A percentile compares a stretch with the other conserved stretches of the same genome.
Conservation (phyloP, 495 filamentous ascomycete genomes). For the Polyplosphaeria fusca region DNA sequence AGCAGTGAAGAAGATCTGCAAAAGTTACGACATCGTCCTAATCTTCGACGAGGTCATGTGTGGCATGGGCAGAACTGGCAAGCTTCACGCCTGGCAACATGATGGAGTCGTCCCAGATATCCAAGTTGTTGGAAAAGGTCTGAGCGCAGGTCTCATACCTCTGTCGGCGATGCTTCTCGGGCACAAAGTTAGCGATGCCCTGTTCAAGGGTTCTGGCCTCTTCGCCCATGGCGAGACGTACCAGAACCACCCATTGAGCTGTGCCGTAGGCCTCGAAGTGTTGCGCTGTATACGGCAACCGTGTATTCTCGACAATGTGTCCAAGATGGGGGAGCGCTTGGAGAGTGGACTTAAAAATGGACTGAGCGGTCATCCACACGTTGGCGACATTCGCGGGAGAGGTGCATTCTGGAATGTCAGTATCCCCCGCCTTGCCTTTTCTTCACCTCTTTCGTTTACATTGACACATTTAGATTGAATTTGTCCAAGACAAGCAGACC, state of each 20-base stretch:
- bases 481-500: conserved; percentile 54
- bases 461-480: conserved; percentile 43
- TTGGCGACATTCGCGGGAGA: conserved; percentile 63
- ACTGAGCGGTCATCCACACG: conserved; percentile 51
- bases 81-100: conserved; percentile 44
- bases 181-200: not conserved
- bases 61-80: conserved; percentile 47
- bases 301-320: conserved; percentile 53
- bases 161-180: conserved; percentile 27
- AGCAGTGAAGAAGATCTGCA: conserved; percentile 60
- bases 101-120: conserved; percentile 45
- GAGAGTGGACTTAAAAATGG: conserved; percentile 44
- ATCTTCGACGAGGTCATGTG: conserved; percentile 80
- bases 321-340: conserved; percentile 50
- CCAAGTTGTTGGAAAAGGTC: conserved; percentile 43
- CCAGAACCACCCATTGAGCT: conserved; percentile 58
- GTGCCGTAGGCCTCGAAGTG: conserved; percentile 59
- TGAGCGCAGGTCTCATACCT: conserved; percentile 27
- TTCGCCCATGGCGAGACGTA: conserved; percentile 44
- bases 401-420: conserved; percentile 61
- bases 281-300: conserved; percentile 57
- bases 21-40: conserved; percentile 62
- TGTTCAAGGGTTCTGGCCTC: not conserved
- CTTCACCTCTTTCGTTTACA: too few species aligned
- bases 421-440: not conserved